Evolutionary conservation across 164 flowering plant species (phyloP), one percentile per base, ranked within the genome.

Genomic region (Euptelea pleiosperma): DNA sequence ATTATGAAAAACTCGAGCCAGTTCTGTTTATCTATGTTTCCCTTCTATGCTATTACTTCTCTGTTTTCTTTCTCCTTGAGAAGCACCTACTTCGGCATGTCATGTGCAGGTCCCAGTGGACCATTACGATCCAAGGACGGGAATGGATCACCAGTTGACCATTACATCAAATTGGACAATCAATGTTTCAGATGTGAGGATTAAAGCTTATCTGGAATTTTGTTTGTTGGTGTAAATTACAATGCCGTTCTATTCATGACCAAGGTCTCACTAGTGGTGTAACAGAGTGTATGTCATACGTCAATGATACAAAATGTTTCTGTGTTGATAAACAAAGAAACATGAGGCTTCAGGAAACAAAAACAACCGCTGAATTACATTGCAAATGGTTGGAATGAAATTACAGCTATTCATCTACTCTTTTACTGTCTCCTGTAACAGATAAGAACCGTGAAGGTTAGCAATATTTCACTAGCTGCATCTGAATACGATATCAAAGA

Each of bases 381-480:
- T n/a, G n/a, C n/a, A n/a, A n/a, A n/a, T n/a, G n/a, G n/a, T n/a
- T n/a, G n/a, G n/a, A n/a, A n/a, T n/a, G n/a, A n/a, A n/a, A n/a
- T n/a, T n/a, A n/a, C n/a, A n/a, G n/a, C 4, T 16, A 1, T n/a
- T 26, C 18, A 6, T 18, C 31, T n/a, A 8, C 9, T 33, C 9
- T 6, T 45, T 58, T 33, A 11, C 29, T 50, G 41, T 30, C 28
- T 36, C 25, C 21, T 64, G 26, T 24, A 37, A 39, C 84, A 87
- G 96, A 65, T 77, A 42, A 80, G 60, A 71, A 87, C 91, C 15
- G 77, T 87, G 30, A 79, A 77, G 63, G 80, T 85, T 21, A 77
- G 81, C 79, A 87, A 85, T 59, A 69, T 87, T 7, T 83, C 96
- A 1, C 52, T 72, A 19, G 68, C 60, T 43, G 83, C 73, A 31